These are phyloP conservation scores for Phytophthora pseudosyringae DNA, from an alignment of 352 stramenopile species.

Conservation along the genomic window DNA sequence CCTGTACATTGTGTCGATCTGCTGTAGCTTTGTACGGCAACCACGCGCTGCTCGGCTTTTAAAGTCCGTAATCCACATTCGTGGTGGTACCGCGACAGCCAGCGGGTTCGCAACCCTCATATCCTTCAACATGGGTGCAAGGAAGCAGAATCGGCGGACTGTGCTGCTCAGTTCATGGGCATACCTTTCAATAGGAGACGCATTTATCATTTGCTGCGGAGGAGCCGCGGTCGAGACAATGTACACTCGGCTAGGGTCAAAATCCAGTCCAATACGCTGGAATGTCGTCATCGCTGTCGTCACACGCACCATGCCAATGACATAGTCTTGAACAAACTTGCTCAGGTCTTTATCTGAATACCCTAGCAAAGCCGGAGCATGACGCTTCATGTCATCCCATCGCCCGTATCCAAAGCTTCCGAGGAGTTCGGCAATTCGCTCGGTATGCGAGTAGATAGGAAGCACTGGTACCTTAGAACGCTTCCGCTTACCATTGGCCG, in stretches of 20 bases:
- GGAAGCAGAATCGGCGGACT: slow-evolving; percentile 53
- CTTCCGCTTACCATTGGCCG: slow-evolving; percentile 41
- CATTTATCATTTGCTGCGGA: slow-evolving; percentile 27
- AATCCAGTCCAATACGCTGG: slow-evolving; percentile 35
- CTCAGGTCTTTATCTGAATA: slow-evolving; percentile 57
- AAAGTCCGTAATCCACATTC: slow-evolving; percentile 41
- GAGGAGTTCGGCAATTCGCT: slow-evolving; percentile 59
- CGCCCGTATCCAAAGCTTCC: slow-evolving; percentile 81
- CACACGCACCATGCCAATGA: slow-evolving; percentile 60
- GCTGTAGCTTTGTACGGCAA: slow-evolving; percentile 53
- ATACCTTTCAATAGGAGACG: slow-evolving; percentile 45
- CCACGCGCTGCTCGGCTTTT: slow-evolving; percentile 50
- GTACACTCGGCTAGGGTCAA: slow-evolving; percentile 39
- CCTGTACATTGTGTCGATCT: slow-evolving; percentile 75
- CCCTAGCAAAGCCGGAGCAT: slow-evolving; percentile 32
- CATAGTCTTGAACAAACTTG: slow-evolving; percentile 53
- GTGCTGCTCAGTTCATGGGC: slow-evolving; percentile 41
- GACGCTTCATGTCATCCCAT: slow-evolving; percentile 74
- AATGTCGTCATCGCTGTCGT: slow-evolving; percentile 39
- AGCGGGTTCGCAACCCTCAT: slow-evolving; percentile 39
- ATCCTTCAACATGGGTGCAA: slow-evolving; percentile 53
- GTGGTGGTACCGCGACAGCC: slow-evolving; percentile 32
- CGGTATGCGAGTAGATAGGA: slow-evolving; percentile 48
- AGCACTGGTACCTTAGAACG: slow-evolving; percentile 32
- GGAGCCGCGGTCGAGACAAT: slow-evolving; percentile 25